These are phyloP conservation scores for Pyrus hybrid DNA, from an alignment of 331 rosid genomes.

Conservation along the genomic window DNA sequence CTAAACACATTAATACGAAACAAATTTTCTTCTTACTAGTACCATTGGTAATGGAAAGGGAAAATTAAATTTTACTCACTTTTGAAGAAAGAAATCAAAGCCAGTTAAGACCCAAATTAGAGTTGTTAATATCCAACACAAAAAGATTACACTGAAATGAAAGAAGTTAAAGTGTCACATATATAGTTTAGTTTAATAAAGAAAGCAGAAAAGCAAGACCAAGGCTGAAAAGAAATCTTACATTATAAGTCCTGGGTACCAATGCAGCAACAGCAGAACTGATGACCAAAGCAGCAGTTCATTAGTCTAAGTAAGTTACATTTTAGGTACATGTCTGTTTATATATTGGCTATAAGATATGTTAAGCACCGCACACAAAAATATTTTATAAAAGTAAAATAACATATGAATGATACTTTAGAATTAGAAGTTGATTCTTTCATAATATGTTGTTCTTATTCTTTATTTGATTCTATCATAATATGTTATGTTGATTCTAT, in stretches of 20 bases:
- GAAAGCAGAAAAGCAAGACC: background rate
- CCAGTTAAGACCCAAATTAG: constrained; percentile 61
- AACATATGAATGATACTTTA: too few species aligned
- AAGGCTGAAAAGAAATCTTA: constrained; percentile 4
- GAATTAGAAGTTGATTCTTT: too few species aligned
- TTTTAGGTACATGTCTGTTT: background rate
- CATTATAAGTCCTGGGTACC: constrained; percentile 70
- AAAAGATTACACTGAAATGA: constrained; percentile 41
- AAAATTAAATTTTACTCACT: constrained; percentile 27
- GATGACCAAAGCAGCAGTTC: constrained; percentile 30
- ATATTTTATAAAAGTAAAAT: too few species aligned
- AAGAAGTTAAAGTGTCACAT: background rate
- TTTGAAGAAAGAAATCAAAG: constrained; percentile 56
- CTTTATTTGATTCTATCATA: too few species aligned
- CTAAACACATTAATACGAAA: too few species aligned
- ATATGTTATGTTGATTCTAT: too few species aligned
- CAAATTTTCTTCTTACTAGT: too few species aligned
- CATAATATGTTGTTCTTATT: too few species aligned
- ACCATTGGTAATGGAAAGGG: background rate
- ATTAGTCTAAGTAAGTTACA: constrained; percentile 11
- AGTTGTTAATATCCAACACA: constrained; percentile 60
- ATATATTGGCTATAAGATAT: too few species aligned
- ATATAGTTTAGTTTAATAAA: too few species aligned
- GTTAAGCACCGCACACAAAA: too few species aligned
- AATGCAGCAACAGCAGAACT: constrained; percentile 48